Evolutionary conservation across 2,329 filamentous ascomycete genomes (phyloP).

Genomic region (Aurifilum marmelostoma): DNA sequence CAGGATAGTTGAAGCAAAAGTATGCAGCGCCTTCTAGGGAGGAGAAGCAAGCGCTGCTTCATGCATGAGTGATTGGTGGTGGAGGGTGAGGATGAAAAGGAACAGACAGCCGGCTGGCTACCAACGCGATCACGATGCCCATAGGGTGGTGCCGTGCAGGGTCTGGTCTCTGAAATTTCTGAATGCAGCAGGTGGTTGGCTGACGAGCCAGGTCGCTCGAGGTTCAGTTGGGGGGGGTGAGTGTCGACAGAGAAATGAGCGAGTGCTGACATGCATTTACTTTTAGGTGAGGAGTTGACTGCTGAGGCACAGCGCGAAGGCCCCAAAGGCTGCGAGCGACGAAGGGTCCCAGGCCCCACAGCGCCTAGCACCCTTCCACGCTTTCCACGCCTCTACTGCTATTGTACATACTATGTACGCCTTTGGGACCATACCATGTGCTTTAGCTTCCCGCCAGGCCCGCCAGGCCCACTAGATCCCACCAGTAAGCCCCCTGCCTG

Average conservation of each 20-base stretch:
- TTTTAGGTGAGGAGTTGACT: background rate
- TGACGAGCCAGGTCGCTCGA: background rate
- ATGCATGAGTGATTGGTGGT: background rate
- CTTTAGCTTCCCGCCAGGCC: slow-evolving; percentile 9
- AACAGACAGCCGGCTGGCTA: background rate
- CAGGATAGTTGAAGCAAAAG: background rate
- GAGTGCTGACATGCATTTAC: background rate
- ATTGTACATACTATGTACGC: background rate
- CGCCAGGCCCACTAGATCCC: background rate
- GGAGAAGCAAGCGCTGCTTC: background rate
- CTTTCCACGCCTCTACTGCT: background rate
- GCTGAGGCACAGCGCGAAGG: background rate
- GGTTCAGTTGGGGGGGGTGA: background rate
- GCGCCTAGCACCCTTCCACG: background rate
- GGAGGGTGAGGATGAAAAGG: slow-evolving; percentile 1
- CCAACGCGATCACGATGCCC: background rate
- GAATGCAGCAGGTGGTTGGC: background rate
- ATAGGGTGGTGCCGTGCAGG: background rate
- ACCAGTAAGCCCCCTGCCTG: background rate
- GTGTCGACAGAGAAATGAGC: background rate
- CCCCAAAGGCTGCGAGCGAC: background rate
- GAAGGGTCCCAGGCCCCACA: too few relatives aligned
- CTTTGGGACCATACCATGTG: background rate
- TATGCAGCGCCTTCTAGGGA: background rate
- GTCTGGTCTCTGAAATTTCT: background rate